These are phyloP conservation scores for Takakia lepidozioides DNA, from an alignment of 225 moss, liverwort and hornwort species.

Conservation along the genomic window DNA sequence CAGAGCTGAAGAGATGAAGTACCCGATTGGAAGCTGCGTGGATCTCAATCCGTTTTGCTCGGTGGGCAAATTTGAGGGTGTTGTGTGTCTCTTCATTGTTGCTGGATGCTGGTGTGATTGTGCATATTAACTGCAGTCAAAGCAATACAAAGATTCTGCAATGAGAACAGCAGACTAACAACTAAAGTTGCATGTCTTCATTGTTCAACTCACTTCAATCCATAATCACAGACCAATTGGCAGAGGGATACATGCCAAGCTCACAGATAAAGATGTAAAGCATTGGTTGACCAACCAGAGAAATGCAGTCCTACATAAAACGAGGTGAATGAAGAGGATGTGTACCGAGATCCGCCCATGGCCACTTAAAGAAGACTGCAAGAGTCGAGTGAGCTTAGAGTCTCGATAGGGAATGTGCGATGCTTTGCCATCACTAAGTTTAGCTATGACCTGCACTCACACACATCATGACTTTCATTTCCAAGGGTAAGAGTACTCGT, in stretches of 20 bases:
- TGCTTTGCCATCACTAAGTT: constrained; percentile 94
- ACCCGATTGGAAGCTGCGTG: constrained; percentile 91
- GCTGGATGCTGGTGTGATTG: constrained; percentile 94
- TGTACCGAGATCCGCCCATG: constrained; percentile 90
- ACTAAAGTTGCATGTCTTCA: too few species aligned
- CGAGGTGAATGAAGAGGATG: too few species aligned
- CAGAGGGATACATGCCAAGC: too few species aligned
- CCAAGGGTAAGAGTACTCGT: too few species aligned
- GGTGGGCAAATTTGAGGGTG: constrained; percentile 91
- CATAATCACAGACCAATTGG: too few species aligned
- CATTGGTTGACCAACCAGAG: too few species aligned
- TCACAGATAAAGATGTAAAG: too few species aligned
- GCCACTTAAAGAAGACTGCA: constrained; percentile 94
- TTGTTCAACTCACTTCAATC: too few species aligned
- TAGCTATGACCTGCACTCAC: constrained; percentile 73
- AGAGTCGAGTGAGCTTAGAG: constrained; percentile 86
- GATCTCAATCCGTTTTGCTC: constrained; percentile 94
- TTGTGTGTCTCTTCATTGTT: constrained; percentile 99
- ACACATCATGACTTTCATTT: too few species aligned
- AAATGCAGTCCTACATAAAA: too few species aligned
- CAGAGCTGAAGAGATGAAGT: constrained; percentile 5
- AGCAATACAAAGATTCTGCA: too few species aligned
- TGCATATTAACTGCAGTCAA: constrained; percentile 74
- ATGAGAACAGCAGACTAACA: too few species aligned
- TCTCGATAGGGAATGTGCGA: constrained; percentile 94